Conservation (phyloP, 352 stramenopile genomes). For the Globisporangium alternatum region DNA sequence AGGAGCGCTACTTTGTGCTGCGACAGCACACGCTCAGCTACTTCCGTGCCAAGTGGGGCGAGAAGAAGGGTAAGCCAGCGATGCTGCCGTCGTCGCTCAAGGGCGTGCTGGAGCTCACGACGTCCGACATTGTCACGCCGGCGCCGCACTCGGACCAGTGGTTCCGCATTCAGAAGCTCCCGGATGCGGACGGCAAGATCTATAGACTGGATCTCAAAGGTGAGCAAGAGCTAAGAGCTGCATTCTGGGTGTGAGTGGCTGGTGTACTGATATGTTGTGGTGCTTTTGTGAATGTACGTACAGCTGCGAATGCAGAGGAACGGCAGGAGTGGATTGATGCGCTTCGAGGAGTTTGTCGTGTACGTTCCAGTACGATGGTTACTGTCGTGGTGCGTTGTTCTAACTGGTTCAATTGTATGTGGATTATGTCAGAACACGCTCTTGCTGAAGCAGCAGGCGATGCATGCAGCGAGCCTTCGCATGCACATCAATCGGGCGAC, state of each 20-base stretch:
- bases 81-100: constrained; percentile 32
- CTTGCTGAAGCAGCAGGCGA: constrained; percentile 21
- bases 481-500: constrained; percentile 18
- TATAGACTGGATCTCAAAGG: constrained; percentile 75
- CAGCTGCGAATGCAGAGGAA: constrained; percentile 42
- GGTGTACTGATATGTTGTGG: background rate
- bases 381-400: background rate
- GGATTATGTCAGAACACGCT: constrained; percentile 14
- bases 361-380: constrained; percentile 16
- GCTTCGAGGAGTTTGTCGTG: constrained; percentile 43
- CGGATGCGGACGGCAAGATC: constrained; percentile 41
- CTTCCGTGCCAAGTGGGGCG: constrained; percentile 29
- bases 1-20: constrained; percentile 51
- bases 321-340: constrained; percentile 65
- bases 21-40: constrained; percentile 41
- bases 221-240: constrained; percentile 13
- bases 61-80: constrained; percentile 21
- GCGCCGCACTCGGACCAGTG: constrained; percentile 49
- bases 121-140: constrained; percentile 47
- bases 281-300: constrained; percentile 4
- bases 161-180: constrained; percentile 59
- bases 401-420: background rate
- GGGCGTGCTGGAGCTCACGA: constrained; percentile 40
- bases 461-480: constrained; percentile 17
- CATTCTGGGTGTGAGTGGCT: background rate